Percentiles rank a stretch among this genome's conserved stretches.
These are phyloP conservation scores for Sclerotinia sclerotiorum DNA, from an alignment of 2,329 filamentous ascomycete genomes.

Conservation along the genomic window DNA sequence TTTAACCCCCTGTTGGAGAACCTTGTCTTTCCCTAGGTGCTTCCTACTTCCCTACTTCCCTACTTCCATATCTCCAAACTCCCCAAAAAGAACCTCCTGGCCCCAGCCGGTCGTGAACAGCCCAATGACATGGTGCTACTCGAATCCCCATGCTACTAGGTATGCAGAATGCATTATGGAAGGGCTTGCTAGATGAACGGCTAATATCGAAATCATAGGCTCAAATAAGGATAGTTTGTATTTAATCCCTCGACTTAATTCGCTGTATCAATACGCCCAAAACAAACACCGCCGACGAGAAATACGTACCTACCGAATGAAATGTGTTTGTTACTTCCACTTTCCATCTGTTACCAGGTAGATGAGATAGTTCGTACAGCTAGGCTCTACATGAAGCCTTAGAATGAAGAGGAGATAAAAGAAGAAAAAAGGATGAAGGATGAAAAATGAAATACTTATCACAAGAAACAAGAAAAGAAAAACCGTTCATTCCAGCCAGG, in stretches of 20 bases:
- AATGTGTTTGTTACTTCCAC: slow-evolving; percentile 1
- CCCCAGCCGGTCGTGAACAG: slow-evolving; percentile 25
- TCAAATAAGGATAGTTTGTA: neutral
- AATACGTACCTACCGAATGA: neutral
- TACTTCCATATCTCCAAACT: slow-evolving; percentile 20
- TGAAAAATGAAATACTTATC: neutral
- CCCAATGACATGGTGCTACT: slow-evolving; percentile 30
- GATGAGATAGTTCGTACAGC: neutral
- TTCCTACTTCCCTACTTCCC: slow-evolving; percentile 5
- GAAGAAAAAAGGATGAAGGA: neutral
- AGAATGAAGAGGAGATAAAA: neutral
- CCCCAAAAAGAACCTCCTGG: slow-evolving; percentile 11
- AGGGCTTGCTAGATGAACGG: slow-evolving; percentile 5
- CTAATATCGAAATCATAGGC: slow-evolving; percentile 7
- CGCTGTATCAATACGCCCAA: neutral
- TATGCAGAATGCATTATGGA: slow-evolving; percentile 16
- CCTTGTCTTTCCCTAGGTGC: slow-evolving; percentile 16
- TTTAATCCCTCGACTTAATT: neutral
- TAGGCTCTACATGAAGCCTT: neutral
- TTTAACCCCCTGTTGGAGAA: neutral
- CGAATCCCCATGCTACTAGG: slow-evolving; percentile 29
- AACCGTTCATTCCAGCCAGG: neutral
- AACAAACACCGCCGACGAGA: neutral
- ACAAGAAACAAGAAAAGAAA: neutral
- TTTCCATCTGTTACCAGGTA: neutral